Conservation (phyloP, 2,329 filamentous ascomycete species). For the Curvularia lunata region DNA sequence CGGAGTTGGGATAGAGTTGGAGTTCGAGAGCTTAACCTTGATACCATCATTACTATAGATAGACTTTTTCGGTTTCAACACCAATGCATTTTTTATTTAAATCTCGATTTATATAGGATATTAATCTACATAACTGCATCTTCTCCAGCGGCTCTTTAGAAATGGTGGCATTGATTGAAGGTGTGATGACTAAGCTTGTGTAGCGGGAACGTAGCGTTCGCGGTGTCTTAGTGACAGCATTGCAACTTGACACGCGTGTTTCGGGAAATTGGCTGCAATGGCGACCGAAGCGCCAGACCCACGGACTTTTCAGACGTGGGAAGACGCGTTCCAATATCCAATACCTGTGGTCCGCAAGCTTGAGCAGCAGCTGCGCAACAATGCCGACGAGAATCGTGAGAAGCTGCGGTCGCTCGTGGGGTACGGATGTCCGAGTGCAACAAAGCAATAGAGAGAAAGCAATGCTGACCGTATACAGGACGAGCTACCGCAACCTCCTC, state of each 20-base stretch:
- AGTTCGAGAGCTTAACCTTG: constrained; percentile 21
- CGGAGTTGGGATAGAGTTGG: constrained; percentile 3
- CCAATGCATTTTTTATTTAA: constrained; percentile 5
- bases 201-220: constrained; percentile 17
- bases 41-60: constrained; percentile 17
- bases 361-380: constrained; percentile 68
- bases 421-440: constrained; percentile 48
- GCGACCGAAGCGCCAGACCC: constrained; percentile 64
- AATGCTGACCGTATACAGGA: constrained; percentile 49
- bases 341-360: constrained; percentile 67
- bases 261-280: constrained; percentile 47
- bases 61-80: constrained; percentile 29
- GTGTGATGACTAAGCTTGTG: constrained; percentile 22
- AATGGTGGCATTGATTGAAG: neutral
- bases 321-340: constrained; percentile 71
- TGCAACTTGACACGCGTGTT: constrained; percentile 7
- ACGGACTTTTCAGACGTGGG: constrained; percentile 64
- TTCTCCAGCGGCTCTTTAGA: neutral
- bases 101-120: neutral
- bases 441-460: neutral
- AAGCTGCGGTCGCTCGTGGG: constrained; percentile 71
- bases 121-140: neutral
- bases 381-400: constrained; percentile 68
- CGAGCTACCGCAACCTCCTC: constrained; percentile 84
- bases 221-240: neutral